Conservation (phyloP, 2,329 filamentous ascomycete species). For the Neonectria punicea region DNA sequence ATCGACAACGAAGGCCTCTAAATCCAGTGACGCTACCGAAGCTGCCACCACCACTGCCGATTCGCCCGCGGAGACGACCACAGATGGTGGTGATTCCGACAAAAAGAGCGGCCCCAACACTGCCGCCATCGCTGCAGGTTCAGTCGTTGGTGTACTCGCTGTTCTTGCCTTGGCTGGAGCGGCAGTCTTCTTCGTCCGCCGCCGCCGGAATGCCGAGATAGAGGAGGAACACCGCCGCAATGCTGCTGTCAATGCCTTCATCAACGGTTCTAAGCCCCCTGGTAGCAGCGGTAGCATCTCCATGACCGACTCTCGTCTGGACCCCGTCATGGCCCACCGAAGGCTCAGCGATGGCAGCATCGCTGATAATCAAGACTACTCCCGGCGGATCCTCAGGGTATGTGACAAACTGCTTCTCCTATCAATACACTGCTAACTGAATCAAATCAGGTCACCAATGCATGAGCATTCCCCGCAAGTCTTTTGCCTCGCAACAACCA, state of each 20-base stretch:
- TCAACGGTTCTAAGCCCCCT: conserved; percentile 71
- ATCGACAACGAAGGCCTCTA: conserved; percentile 40
- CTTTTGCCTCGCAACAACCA: conserved; percentile 27
- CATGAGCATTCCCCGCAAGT: conserved; percentile 53
- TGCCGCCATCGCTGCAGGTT: conserved; percentile 87
- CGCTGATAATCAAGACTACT: conserved; percentile 97
- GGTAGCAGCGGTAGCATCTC: conserved; percentile 73
- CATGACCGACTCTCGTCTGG: conserved; percentile 84
- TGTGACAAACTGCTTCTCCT: conserved; percentile 42
- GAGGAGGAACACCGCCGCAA: conserved; percentile 88
- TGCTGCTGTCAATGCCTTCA: conserved; percentile 81
- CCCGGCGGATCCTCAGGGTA: conserved; percentile 94
- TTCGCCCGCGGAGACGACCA: conserved; percentile 27
- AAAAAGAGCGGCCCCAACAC: conserved; percentile 67
- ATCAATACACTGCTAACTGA: conserved; percentile 27
- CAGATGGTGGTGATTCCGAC: background rate
- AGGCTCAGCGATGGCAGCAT: conserved; percentile 95
- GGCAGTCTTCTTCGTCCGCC: conserved; percentile 78
- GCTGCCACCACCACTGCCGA: conserved; percentile 26
- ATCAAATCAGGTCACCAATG: conserved; percentile 64
- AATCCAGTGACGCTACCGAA: conserved; percentile 4
- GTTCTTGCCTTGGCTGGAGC: conserved; percentile 74
- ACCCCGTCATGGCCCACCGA: conserved; percentile 85
- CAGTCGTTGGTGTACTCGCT: conserved; percentile 83
- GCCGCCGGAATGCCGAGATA: conserved; percentile 78